phyloP scores from a whole-genome alignment of 164 flowering plant species.

The Stephania cephalantha region DNA sequence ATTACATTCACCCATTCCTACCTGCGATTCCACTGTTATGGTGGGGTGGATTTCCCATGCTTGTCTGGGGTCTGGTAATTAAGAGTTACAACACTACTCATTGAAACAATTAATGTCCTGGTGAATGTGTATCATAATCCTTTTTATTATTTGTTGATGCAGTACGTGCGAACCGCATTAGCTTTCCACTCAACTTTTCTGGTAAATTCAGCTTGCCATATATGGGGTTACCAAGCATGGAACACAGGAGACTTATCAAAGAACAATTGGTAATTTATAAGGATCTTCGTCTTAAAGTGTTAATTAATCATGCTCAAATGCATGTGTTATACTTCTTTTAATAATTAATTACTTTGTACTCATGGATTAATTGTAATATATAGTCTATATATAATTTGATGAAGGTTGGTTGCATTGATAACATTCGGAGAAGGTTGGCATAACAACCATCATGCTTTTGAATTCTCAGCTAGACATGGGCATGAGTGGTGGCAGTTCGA shows the following conservation, averaged over 20 bases:
- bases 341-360: no score
- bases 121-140: no score
- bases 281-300: background rate
- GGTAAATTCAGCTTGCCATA: slow-evolving; percentile 79
- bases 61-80: background rate
- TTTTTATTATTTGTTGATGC: slow-evolving; percentile 7
- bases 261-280: slow-evolving; percentile 59
- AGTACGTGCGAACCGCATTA: slow-evolving; percentile 68
- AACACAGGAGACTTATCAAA: slow-evolving; percentile 69
- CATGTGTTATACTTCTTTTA: background rate
- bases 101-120: no score
- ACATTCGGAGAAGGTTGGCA: slow-evolving; percentile 95
- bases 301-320: background rate
- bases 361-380: no score
- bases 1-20: slow-evolving; percentile 50
- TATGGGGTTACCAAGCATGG: slow-evolving; percentile 80
- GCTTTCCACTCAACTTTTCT: slow-evolving; percentile 70
- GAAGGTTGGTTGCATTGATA: slow-evolving; percentile 70
- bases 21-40: slow-evolving; percentile 51
- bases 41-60: slow-evolving; percentile 62
- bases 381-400: no score
- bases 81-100: no score
- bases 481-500: slow-evolving; percentile 88
- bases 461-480: slow-evolving; percentile 71
- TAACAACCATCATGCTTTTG: slow-evolving; percentile 85